Evolutionary conservation across 169 alveolate species (phyloP).

Genomic region (Cryptosporidium sp.): DNA sequence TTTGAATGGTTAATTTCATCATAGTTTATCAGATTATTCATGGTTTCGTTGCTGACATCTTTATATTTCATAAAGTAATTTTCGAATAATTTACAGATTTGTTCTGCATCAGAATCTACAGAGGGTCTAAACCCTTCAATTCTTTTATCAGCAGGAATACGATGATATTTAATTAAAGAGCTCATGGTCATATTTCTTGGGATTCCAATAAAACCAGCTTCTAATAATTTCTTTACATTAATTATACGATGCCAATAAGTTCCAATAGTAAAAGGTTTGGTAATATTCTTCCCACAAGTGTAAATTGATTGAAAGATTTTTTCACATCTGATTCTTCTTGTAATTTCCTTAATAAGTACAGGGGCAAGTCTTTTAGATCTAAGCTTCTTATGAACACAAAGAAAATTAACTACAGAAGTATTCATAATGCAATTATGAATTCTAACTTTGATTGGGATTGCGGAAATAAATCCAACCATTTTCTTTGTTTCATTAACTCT

Average conservation of each 20-base stretch:
- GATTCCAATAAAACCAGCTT: constrained; percentile 86
- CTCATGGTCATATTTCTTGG: constrained; percentile 90
- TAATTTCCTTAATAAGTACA: constrained; percentile 95
- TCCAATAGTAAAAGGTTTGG: constrained; percentile 94
- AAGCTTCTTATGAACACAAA: constrained; percentile 97
- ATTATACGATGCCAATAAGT: constrained; percentile 87
- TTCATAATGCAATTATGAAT: constrained; percentile 83
- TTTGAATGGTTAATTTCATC: constrained; percentile 50
- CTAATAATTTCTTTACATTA: constrained; percentile 83
- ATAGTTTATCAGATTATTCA: constrained; percentile 76
- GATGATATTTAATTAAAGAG: constrained; percentile 88
- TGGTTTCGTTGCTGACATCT: constrained; percentile 79
- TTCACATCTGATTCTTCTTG: constrained; percentile 95
- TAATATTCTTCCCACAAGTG: constrained; percentile 96
- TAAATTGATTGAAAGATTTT: constrained; percentile 96
- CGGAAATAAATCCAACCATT: constrained; percentile 94
- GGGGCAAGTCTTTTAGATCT: constrained; percentile 93
- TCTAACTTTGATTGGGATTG: constrained; percentile 91
- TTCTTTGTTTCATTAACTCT: constrained; percentile 84
- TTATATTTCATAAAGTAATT: constrained; percentile 89
- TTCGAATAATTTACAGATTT: constrained; percentile 90
- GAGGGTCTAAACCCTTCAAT: constrained; percentile 80
- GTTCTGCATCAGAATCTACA: constrained; percentile 30
- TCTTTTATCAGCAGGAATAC: constrained; percentile 83
- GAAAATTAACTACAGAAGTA: constrained; percentile 96